A percentile compares a stretch with the other conserved stretches of the same genome.
Evolutionary conservation across 371 early-diverging fungal species (phyloP).

Genomic region (Mortierella sp.): DNA sequence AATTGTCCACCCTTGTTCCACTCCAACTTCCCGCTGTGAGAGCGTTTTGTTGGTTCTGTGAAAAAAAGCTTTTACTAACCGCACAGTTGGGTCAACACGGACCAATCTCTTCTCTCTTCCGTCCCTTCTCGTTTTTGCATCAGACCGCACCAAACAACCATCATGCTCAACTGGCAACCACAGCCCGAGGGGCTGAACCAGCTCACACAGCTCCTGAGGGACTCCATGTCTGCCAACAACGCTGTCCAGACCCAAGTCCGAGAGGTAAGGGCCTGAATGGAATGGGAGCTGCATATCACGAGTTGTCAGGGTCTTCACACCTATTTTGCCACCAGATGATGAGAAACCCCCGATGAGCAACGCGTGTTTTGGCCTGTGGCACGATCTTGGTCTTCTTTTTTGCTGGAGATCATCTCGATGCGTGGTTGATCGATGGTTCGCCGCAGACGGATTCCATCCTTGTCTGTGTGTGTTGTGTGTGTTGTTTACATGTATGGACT

Average conservation of each 20-base stretch:
- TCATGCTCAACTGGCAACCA: constrained; percentile 64
- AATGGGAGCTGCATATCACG: too few relatives aligned
- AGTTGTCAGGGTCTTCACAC: not conserved
- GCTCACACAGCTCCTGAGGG: constrained; percentile 71
- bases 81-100: not conserved
- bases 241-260: constrained; percentile 68
- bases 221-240: constrained; percentile 67
- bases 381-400: not conserved
- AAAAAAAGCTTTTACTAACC: constrained; percentile 5
- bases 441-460: too few relatives aligned
- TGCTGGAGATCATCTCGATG: not conserved
- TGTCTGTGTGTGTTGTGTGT: too few relatives aligned
- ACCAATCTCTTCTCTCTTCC: not conserved
- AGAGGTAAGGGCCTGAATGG: constrained; percentile 56
- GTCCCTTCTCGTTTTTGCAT: not conserved
- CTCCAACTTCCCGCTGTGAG: not conserved
- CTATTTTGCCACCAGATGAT: constrained; percentile 32
- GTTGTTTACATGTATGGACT: too few relatives aligned
- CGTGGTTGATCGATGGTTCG: too few relatives aligned
- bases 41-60: not conserved
- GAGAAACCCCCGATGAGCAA: not conserved
- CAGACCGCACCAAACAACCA: constrained; percentile 10
- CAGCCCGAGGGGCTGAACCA: constrained; percentile 70
- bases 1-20: too few relatives aligned
- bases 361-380: not conserved